A percentile compares a stretch with the other conserved stretches of the same genome.
Conservation (phyloP, 371 early-diverging fungal genomes). For the Actinomortierella ambigua region DNA sequence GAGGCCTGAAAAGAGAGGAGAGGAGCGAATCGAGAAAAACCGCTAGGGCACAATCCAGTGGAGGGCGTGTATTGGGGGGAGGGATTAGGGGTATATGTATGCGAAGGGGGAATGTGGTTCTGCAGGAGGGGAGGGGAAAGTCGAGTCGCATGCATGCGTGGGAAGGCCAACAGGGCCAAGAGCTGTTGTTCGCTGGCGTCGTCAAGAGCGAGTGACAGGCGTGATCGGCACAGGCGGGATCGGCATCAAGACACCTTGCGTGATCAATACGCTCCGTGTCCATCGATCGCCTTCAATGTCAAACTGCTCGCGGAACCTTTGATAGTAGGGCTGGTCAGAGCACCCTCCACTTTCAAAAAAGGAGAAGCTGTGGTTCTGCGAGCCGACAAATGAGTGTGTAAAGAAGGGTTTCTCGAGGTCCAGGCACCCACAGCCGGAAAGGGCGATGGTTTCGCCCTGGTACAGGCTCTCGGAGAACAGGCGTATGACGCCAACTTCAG, state of each 20-base stretch:
- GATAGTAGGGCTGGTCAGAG: slow-evolving; percentile 6
- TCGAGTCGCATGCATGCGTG: too few relatives aligned
- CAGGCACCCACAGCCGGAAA: slow-evolving; percentile 23
- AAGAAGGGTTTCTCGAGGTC: slow-evolving; percentile 9
- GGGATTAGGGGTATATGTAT: too few relatives aligned
- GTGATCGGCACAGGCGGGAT: slow-evolving; percentile 4
- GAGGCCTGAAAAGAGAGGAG: too few relatives aligned
- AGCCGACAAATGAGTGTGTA: slow-evolving; percentile 29
- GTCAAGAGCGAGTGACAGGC: too few relatives aligned
- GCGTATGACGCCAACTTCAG: slow-evolving; percentile 13
- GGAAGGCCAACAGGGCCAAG: too few relatives aligned
- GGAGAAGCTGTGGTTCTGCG: slow-evolving; percentile 21
- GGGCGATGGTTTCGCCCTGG: slow-evolving; percentile 4
- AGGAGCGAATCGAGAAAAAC: too few relatives aligned
- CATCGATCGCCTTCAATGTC: slow-evolving; percentile 17
- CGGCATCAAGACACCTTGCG: slow-evolving; percentile 17
- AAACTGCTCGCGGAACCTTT: slow-evolving; percentile 15
- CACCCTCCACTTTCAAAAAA: slow-evolving; percentile 8
- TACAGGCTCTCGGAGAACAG: slow-evolving; percentile 13
- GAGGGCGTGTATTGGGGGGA: too few relatives aligned
- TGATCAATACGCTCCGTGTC: slow-evolving; percentile 18
- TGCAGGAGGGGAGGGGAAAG: too few relatives aligned
- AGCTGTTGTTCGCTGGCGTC: too few relatives aligned
- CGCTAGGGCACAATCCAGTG: too few relatives aligned
- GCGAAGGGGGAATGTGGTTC: too few relatives aligned